Conservation (phyloP, 2,329 filamentous ascomycete species). For the Truncatella angustata region DNA sequence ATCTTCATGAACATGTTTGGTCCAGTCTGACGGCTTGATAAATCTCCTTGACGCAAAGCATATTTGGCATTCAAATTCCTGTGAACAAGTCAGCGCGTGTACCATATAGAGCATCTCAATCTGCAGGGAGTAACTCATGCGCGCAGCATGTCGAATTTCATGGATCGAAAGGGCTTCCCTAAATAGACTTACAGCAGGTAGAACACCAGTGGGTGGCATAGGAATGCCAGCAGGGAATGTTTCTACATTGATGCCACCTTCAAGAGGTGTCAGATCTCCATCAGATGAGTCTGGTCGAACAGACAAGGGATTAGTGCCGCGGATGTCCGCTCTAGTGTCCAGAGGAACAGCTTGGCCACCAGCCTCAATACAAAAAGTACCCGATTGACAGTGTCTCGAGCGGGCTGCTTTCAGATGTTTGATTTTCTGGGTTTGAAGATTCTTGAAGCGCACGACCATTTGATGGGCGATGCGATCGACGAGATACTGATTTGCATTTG, state of each 20-base stretch:
- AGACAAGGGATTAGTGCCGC: conserved; percentile 55
- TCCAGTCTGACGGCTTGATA: conserved; percentile 92
- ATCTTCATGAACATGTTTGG: conserved; percentile 93
- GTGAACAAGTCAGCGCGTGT: too few relatives aligned
- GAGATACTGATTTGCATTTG: conserved; percentile 54
- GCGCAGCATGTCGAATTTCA: too few relatives aligned
- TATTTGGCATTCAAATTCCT: conserved; percentile 81
- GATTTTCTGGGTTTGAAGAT: conserved; percentile 66
- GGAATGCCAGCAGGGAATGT: conserved; percentile 81
- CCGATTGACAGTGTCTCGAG: conserved; percentile 55
- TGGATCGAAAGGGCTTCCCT: too few relatives aligned
- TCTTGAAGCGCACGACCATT: conserved; percentile 76
- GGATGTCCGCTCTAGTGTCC: conserved; percentile 57
- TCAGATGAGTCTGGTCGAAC: conserved; percentile 58
- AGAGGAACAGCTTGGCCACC: conserved; percentile 66
- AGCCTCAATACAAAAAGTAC: conserved; percentile 60
- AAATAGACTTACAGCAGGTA: conserved; percentile 64
- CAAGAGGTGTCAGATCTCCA: conserved; percentile 65
- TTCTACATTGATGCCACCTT: conserved; percentile 67
- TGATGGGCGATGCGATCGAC: conserved; percentile 81
- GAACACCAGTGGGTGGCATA: conserved; percentile 70
- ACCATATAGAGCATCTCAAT: too few relatives aligned
- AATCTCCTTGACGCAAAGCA: conserved; percentile 86
- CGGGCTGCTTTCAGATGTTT: conserved; percentile 65
- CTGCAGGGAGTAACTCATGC: too few relatives aligned